Base-by-base conservation (phyloP, 2,329 filamentous ascomycete genomes). In the Pseudogymnoascus sp. region DNA sequence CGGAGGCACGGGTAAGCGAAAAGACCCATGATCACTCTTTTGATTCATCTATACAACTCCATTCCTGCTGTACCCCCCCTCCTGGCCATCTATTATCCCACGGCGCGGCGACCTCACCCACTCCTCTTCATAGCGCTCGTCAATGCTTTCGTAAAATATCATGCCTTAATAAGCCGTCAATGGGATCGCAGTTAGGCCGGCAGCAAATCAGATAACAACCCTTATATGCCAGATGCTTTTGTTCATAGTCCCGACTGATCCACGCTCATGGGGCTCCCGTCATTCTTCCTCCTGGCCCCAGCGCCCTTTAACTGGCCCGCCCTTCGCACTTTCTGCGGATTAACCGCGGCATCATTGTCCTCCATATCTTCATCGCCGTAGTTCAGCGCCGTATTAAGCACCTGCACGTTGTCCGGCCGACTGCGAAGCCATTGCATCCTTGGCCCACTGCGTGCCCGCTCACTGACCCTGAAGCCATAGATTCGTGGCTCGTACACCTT, bases 381-480 rank as follows among this genome's bases (percentile, higher is more conserved):
- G 6, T 77, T 75, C 9, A 80, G 77, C n/a, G 83, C 81, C 77
- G 99, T 95, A 72, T 99, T 92, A 60, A 97, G 80, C 70, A 96
- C 90, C 46, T 82, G 87, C 63, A 96, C 81, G 71, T 96, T 86
- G 12, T 81, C 80, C 0, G 95, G 95, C 73, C 92, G 89, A 76
- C 89, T 87, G 68, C 95, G 86, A 70, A 99, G 79, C 95, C 95
- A 99, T 74, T 93, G 92, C 95, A 99, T 99, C 65, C 95, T 84
- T 11, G 95, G 95, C 0, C 95, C 95, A 23, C 90, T 92, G 68
- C 90, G 86, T 43, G 95, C 91, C 64, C 93, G 83, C 76, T 97
- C 95, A 16, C 90, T 93, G 21, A 99, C 95, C 66, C 89, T 86
- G 79, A 99, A 99, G 28, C 95, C 95, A 77, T 97, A 99, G 74